phyloP scores from a whole-genome alignment of 257 asterid genomes.

The Gentiana dahurica region DNA sequence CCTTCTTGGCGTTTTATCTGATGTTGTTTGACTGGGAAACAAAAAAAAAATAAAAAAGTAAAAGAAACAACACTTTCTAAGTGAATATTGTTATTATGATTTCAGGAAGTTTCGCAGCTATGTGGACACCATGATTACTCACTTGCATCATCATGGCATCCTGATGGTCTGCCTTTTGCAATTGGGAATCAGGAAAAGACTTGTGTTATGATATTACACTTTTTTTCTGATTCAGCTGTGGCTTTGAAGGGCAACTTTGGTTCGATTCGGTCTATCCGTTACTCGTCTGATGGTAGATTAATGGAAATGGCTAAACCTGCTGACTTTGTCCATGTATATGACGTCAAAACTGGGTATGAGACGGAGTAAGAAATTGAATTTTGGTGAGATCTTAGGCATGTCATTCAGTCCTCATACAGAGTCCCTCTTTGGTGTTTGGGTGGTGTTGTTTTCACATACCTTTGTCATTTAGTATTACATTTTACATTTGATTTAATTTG shows the following conservation, averaged over 20 bases:
- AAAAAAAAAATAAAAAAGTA: too few species aligned
- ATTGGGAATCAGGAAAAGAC: slow-evolving; percentile 96
- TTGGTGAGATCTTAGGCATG: slow-evolving; percentile 88
- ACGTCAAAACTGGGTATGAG: slow-evolving; percentile 55
- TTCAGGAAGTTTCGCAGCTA: slow-evolving; percentile 47
- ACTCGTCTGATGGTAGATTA: slow-evolving; percentile 75
- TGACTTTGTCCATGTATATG: slow-evolving; percentile 86
- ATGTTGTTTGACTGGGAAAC: too few species aligned
- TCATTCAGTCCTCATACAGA: slow-evolving; percentile 87
- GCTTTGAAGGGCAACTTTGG: slow-evolving; percentile 82
- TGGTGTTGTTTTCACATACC: too few species aligned
- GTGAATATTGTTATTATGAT: neutral
- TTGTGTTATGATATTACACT: slow-evolving; percentile 75
- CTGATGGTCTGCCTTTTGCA: slow-evolving; percentile 75
- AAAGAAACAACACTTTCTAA: too few species aligned
- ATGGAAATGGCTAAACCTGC: slow-evolving; percentile 97
- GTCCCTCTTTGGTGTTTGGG: slow-evolving; percentile 90
- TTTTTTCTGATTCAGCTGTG: slow-evolving; percentile 37
- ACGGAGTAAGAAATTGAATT: slow-evolving; percentile 76
- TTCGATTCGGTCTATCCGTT: slow-evolving; percentile 82
- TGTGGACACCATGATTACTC: slow-evolving; percentile 73
- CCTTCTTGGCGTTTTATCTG: neutral
- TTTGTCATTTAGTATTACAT: too few species aligned
- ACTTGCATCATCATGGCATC: slow-evolving; percentile 96
- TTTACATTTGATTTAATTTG: too few species aligned